Conservation (phyloP, 441 rosid genomes). For the Euphorbia schlechtendalii region DNA sequence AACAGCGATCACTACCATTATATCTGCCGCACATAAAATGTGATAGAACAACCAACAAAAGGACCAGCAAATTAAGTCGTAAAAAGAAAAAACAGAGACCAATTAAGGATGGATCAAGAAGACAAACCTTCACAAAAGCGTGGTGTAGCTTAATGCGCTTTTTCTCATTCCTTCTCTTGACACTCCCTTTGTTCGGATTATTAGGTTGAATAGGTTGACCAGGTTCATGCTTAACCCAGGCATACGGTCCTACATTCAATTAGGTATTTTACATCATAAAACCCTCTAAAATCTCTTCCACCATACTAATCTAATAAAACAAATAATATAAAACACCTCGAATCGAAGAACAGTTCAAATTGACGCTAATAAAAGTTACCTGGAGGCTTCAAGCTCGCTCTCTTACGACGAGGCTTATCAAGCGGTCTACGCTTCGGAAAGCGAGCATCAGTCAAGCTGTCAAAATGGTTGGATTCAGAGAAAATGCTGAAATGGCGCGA, state of each 20-base stretch:
- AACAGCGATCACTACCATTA: background rate
- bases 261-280: background rate
- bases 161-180: slow-evolving; percentile 76
- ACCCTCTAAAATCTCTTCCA: background rate
- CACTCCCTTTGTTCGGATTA: slow-evolving; percentile 76
- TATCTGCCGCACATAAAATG: background rate
- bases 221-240: slow-evolving; percentile 64
- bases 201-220: slow-evolving; percentile 70
- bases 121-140: slow-evolving; percentile 57
- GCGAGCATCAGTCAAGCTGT: slow-evolving; percentile 58
- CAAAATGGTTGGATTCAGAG: slow-evolving; percentile 26
- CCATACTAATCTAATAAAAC: background rate
- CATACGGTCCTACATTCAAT: slow-evolving; percentile 62
- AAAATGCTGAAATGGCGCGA: slow-evolving; percentile 25
- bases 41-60: background rate
- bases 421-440: slow-evolving; percentile 73
- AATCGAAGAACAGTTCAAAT: background rate
- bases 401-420: slow-evolving; percentile 62
- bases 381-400: slow-evolving; percentile 54
- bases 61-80: background rate
- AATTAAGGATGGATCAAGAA: background rate
- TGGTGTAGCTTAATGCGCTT: slow-evolving; percentile 60
- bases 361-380: slow-evolving; percentile 26
- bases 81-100: background rate
- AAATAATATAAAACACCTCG: no score